Percentiles rank a stretch among this genome's conserved stretches.
phyloP scores from a whole-genome alignment of 1,284 basidiomycete genomes.

The Cutaneotrichosporon cavernicola region DNA sequence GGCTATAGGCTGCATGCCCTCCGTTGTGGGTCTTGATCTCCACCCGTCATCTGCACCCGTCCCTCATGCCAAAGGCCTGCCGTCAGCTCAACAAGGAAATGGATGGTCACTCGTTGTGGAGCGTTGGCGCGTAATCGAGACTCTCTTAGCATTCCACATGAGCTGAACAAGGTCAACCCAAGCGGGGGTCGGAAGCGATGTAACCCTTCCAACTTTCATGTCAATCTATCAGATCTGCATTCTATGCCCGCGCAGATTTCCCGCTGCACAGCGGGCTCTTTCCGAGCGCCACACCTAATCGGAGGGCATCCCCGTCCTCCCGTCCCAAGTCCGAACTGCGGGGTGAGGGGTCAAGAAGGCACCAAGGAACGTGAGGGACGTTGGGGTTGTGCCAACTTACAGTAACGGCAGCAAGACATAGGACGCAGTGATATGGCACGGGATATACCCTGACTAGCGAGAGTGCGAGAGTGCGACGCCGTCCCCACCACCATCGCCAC shows the following conservation, averaged over 20 bases:
- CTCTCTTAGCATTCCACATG: no score
- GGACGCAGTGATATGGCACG: neutral
- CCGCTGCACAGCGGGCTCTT: neutral
- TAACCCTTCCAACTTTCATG: neutral
- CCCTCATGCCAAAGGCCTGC: no score
- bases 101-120: no score
- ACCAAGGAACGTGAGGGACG: neutral
- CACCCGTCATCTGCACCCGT: no score
- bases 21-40: no score
- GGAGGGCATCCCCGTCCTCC: neutral
- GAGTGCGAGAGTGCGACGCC: neutral
- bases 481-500: neutral
- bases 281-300: slow-evolving; percentile 1
- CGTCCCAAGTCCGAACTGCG: neutral
- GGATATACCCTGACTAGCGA: neutral
- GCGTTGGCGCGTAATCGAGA: no score
- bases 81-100: no score
- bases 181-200: no score
- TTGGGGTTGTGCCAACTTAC: neutral
- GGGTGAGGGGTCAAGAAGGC: neutral
- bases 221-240: neutral
- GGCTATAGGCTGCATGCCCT: no score
- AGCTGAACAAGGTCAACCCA: no score
- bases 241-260: neutral
- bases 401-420: neutral